Base-by-base conservation (phyloP, 176 grass and related monocot genomes). In the Oryza brachyantha region DNA sequence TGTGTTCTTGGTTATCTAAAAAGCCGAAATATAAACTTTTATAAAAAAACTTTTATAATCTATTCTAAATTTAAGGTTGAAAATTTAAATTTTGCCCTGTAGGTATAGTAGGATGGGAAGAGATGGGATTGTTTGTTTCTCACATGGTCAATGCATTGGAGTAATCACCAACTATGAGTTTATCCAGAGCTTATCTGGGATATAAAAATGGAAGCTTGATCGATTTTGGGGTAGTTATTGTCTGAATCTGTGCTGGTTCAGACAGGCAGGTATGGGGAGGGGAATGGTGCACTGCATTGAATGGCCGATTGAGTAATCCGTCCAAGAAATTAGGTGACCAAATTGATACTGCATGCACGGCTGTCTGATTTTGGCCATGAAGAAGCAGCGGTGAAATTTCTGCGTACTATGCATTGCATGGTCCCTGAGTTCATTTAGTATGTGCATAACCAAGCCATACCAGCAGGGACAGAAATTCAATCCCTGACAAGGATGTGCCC, bases 361-460 rank as follows among this genome's bases (percentile, higher is more conserved):
- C 71, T 71, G 82, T 59, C 48, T n/a, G 48, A 52, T 52, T 52
- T 13, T 25, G 64, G 32, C 76, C 68, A 55, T 75, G 75, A 64
- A 25, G 26, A 24, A 61, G 57, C 2, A 4, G 12, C 76, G 22
- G 54, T 74, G 86, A 79, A 88, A 71, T 84, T 65, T 36, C 12
- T 45, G 13, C 34, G 22, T 22, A n/a, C n/a, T n/a, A 8, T 55
- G 50, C 50, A 19, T n/a, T 9, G 50, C 21, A 76, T 81, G 87
- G 87, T 89, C 87, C 87, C 82, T 29, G 68, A 70, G 35, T 65
- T 32, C 81, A 88, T 70, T 84, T 37, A 69, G 38, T 42, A 14
- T 26, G 37, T 40, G 31, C 5, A 31, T 74, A 52, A 42, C 63
- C 84, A 74, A 74, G 46, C 48, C 24, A 28, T 64, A 54, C 54